Conservation (phyloP, 345 rosid species). For the Brassica juncea region DNA sequence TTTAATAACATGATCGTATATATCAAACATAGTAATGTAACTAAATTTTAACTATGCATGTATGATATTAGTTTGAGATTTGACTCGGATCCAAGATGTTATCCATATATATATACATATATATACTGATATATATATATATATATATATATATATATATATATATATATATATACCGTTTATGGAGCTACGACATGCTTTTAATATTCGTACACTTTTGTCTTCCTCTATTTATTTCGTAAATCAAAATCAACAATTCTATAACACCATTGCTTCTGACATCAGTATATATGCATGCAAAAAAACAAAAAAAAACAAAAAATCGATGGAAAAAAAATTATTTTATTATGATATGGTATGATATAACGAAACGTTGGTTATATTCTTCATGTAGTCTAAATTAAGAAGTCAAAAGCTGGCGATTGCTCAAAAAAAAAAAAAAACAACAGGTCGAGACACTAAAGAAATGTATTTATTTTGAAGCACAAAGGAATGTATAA, state of each 20-base stretch:
- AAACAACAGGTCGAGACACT: slow-evolving; percentile 11
- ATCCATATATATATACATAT: not conserved
- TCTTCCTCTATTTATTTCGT: slow-evolving; percentile 34
- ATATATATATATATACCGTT: slow-evolving; percentile 9
- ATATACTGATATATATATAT: not conserved
- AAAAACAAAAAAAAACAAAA: not conserved
- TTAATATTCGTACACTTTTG: slow-evolving; percentile 33
- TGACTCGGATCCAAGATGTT: slow-evolving; percentile 34
- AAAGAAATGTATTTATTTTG: slow-evolving; percentile 7
- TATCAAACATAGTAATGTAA: not conserved
- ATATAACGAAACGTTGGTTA: slow-evolving; percentile 18
- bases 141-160: not conserved
- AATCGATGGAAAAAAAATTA: not conserved
- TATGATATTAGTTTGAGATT: slow-evolving; percentile 19
- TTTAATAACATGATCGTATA: not conserved
- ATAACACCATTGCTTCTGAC: slow-evolving; percentile 12
- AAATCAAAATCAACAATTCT: slow-evolving; percentile 21
- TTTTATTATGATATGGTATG: not conserved
- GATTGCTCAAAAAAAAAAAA: not conserved
- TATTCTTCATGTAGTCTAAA: slow-evolving; percentile 39
- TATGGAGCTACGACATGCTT: slow-evolving; percentile 30
- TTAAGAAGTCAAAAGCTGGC: slow-evolving; percentile 22
- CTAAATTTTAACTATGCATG: not conserved
- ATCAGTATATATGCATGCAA: not conserved
- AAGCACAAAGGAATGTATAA: slow-evolving; percentile 5